Conservation (phyloP, 2,329 filamentous ascomycete genomes). For the Venturiaceae sp. region DNA sequence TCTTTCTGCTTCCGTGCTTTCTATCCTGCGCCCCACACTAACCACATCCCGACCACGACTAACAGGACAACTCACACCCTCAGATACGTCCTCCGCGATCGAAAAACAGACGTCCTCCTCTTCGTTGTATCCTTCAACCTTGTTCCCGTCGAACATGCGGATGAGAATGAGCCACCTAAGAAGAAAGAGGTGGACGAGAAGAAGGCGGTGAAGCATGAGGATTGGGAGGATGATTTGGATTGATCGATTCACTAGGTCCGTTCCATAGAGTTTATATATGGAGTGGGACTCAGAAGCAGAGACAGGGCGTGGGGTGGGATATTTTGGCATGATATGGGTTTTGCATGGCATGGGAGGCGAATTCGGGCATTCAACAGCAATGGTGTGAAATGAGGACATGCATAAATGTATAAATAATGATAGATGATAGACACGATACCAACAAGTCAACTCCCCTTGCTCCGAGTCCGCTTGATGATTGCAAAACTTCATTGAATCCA, state of each 20-base stretch:
- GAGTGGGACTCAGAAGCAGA: too few species aligned
- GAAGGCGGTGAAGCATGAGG: background rate
- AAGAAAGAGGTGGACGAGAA: background rate
- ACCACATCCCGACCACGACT: background rate
- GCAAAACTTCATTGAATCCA: too few species aligned
- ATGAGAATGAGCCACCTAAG: background rate
- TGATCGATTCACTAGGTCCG: too few species aligned
- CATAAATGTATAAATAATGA: too few species aligned
- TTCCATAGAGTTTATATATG: too few species aligned
- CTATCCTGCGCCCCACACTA: background rate
- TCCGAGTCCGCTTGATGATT: too few species aligned
- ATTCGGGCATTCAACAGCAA: too few species aligned
- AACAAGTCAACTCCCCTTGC: too few species aligned
- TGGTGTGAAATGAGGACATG: too few species aligned
- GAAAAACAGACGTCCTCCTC: constrained; percentile 61
- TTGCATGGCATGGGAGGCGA: background rate
- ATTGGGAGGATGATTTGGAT: background rate
- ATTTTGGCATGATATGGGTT: background rate
- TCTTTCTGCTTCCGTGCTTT: background rate
- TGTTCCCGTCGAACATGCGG: constrained; percentile 26
- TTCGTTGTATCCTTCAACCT: constrained; percentile 76
- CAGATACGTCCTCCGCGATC: constrained; percentile 87
- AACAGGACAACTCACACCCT: constrained; percentile 52
- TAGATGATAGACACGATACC: background rate
- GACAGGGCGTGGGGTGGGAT: too few species aligned